Percentiles rank a stretch among this genome's conserved stretches.
phyloP scores from a whole-genome alignment of 1,139 yeast genomes.

The Arxiozyma slooffiae region DNA sequence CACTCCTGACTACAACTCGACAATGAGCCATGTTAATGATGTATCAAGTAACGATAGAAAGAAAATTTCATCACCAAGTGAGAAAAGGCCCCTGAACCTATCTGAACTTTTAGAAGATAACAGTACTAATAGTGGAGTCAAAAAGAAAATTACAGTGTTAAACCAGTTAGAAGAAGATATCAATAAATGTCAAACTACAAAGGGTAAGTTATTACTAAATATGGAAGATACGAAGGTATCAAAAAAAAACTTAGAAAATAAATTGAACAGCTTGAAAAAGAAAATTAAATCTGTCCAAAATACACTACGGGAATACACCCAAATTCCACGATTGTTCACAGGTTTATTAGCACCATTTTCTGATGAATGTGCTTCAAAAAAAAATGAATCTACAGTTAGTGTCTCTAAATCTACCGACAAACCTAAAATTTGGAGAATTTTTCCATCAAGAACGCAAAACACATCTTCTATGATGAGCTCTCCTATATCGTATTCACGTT shows the following conservation, averaged over 20 bases:
- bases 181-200: constrained; percentile 22
- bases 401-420: constrained; percentile 26
- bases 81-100: neutral
- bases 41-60: constrained; percentile 1
- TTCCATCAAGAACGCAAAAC: constrained; percentile 12
- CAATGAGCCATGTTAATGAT: constrained; percentile 1
- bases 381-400: constrained; percentile 16
- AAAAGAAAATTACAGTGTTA: neutral
- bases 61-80: neutral
- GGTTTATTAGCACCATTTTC: constrained; percentile 2
- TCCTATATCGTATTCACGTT: constrained; percentile 11
- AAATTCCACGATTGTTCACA: constrained; percentile 5
- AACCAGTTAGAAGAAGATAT: constrained; percentile 8
- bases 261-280: constrained; percentile 27
- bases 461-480: neutral
- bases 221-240: constrained; percentile 25
- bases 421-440: constrained; percentile 30
- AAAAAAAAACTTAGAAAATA: constrained; percentile 22
- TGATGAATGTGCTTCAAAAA: constrained; percentile 12
- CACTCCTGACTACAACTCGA: neutral
- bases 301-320: constrained; percentile 9
- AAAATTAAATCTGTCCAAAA: constrained; percentile 10
- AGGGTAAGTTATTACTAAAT: constrained; percentile 25
- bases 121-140: neutral
- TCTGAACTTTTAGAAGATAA: neutral